A percentile compares a stretch with the other conserved stretches of the same genome.
These are phyloP conservation scores for Penicillium alfredii DNA, from an alignment of 495 filamentous ascomycete species.

Conservation along the genomic window DNA sequence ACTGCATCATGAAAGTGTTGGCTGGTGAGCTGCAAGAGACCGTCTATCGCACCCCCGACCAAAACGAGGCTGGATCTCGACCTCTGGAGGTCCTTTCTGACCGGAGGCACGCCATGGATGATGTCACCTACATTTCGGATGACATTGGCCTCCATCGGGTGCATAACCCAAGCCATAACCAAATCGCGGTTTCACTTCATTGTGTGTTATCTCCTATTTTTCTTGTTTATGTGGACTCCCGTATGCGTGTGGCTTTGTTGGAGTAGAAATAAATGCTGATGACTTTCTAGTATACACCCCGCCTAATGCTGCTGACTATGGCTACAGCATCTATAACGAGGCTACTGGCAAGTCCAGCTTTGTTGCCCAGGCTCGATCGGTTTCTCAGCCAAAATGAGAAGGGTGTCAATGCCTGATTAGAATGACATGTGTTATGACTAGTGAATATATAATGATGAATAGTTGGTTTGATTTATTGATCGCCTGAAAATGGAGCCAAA, in stretches of 20 bases:
- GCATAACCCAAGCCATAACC: slow-evolving; percentile 57
- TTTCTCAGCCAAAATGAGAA: too few species aligned
- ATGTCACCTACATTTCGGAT: slow-evolving; percentile 77
- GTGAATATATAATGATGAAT: too few species aligned
- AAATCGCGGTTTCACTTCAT: slow-evolving; percentile 80
- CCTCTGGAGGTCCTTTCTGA: slow-evolving; percentile 25
- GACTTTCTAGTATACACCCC: slow-evolving; percentile 56
- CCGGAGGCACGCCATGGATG: slow-evolving; percentile 37
- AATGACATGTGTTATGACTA: too few species aligned
- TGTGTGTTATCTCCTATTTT: slow-evolving; percentile 47
- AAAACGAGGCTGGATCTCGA: slow-evolving; percentile 8
- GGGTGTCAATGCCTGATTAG: too few species aligned
- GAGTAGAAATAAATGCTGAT: background rate
- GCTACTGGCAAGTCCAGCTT: too few species aligned
- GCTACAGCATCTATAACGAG: slow-evolving; percentile 67
- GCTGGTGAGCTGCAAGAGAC: slow-evolving; percentile 63
- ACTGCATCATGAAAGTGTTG: slow-evolving; percentile 59
- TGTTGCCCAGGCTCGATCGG: too few species aligned
- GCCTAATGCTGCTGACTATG: slow-evolving; percentile 70
- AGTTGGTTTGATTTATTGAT: too few species aligned
- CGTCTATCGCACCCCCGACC: slow-evolving; percentile 61
- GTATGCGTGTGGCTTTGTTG: too few species aligned
- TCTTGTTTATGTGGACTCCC: too few species aligned
- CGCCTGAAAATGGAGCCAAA: too few species aligned
- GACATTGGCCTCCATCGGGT: slow-evolving; percentile 76